Evolutionary conservation across 2,329 filamentous ascomycete species (phyloP).

Genomic region (Magnaporthiopsis rhizophila): DNA sequence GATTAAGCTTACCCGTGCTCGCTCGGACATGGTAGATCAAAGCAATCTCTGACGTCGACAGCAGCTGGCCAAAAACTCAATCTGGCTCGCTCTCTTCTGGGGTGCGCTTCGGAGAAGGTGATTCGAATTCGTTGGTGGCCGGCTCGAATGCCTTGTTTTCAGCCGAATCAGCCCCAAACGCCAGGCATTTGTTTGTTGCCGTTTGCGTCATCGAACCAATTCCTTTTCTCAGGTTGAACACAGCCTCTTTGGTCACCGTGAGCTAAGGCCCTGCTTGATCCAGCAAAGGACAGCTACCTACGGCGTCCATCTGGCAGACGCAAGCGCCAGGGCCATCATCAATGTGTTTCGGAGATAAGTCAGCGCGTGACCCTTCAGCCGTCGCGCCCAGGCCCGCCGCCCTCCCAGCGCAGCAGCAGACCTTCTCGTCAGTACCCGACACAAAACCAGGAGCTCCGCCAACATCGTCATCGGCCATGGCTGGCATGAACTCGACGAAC

Average conservation of each 20-base stretch:
- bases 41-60: no score
- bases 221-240: neutral
- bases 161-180: neutral
- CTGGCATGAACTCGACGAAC: neutral
- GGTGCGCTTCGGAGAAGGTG: no score
- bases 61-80: no score
- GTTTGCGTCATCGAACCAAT: neutral
- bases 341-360: constrained; percentile 16
- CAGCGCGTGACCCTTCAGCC: constrained; percentile 5
- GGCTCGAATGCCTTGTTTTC: neutral
- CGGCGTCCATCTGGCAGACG: neutral
- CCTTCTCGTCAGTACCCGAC: neutral
- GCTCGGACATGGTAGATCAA: neutral
- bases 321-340: constrained; percentile 3
- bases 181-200: no score
- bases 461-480: no score
- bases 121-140: neutral
- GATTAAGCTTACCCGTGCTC: neutral
- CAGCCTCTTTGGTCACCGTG: neutral
- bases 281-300: neutral
- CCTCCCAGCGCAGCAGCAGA: constrained; percentile 2
- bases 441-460: neutral
- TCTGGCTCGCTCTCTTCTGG: no score
- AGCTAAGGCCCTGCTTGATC: neutral
- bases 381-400: constrained; percentile 7